Evolutionary conservation across 2,329 filamentous ascomycete genomes (phyloP).

Genomic region (Beauveria australis): DNA sequence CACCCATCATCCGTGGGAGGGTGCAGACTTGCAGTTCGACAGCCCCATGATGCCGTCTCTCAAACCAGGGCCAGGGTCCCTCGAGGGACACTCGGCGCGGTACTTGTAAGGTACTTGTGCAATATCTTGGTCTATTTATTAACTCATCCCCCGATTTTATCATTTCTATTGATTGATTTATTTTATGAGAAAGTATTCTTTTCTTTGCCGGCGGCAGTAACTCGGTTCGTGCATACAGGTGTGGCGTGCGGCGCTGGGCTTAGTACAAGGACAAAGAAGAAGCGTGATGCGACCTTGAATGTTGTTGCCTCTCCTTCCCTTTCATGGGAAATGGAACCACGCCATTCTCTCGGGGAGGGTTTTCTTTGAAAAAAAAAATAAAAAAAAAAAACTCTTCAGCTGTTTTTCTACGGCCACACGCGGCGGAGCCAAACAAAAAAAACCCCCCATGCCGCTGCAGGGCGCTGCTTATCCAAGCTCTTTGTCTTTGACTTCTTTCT

Average conservation of each 20-base stretch:
- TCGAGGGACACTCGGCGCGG: neutral
- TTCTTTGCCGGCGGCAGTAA: neutral
- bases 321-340: too few species aligned
- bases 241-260: neutral
- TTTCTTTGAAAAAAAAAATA: too few species aligned
- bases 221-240: constrained; percentile 3
- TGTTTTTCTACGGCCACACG: too few species aligned
- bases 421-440: too few species aligned
- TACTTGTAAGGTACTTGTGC: constrained; percentile 1
- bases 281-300: neutral
- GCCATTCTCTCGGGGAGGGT: too few species aligned
- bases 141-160: too few species aligned
- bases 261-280: neutral
- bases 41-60: neutral
- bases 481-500: too few species aligned
- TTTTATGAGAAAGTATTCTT: neutral
- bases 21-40: neutral
- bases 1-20: neutral
- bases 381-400: too few species aligned
- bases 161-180: too few species aligned
- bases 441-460: too few species aligned
- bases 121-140: neutral
- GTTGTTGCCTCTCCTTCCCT: neutral
- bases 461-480: too few species aligned
- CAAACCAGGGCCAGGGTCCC: neutral